Base-by-base conservation (phyloP, 2,329 filamentous ascomycete genomes). In the Paraphoma sp. region DNA sequence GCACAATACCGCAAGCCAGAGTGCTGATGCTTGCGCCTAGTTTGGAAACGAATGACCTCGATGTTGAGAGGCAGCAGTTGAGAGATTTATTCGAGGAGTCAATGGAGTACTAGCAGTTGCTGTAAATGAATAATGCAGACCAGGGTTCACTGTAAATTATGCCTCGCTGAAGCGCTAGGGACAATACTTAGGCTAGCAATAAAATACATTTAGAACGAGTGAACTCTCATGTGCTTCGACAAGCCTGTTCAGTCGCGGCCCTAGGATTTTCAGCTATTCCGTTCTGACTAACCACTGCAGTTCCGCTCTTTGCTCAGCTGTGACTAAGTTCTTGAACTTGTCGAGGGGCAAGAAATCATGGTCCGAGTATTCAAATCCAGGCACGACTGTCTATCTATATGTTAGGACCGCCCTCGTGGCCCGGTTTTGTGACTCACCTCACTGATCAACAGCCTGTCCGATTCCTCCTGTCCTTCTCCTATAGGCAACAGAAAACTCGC, bases 11-110 rank as follows among this genome's bases (percentile, higher is more conserved):
- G 5, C 95, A 99, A 80, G 87, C 87, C 53, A 83, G 95, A 63
- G 96, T 99, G 53, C 76, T 99, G 70, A 95, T 93, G 89, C 79
- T 99, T 60, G 95, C 95, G 30, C 96, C 95, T 0, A 93, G 86
- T 28, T 76, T 99, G 59, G 81, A 82, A 46, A 80, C 71, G 58
- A 71, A 71, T 48, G 77, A 82, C 52, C 65, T 79, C 11, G 78
- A 81, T 44, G 77, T 74, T 45, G 80, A 83, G 70, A 77, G 81
- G 63, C 81, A 82, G 70, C 81, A 83, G 60, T 59, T 83, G 64
- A 72, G 76, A 49, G 68, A 64, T 11, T 59, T 83, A 63, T 83
- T 83, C 64, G 80, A 82, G 62, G 79, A 83, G 51, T 76, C 80
- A 1, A 73, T 82, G 78, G 70, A 74, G 30, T 76, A 75, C n/a